A percentile compares a stretch with the other conserved stretches of the same genome.
These are phyloP conservation scores for Lecanicillium sp. DNA, from an alignment of 2,329 filamentous ascomycete genomes.

Conservation along the genomic window DNA sequence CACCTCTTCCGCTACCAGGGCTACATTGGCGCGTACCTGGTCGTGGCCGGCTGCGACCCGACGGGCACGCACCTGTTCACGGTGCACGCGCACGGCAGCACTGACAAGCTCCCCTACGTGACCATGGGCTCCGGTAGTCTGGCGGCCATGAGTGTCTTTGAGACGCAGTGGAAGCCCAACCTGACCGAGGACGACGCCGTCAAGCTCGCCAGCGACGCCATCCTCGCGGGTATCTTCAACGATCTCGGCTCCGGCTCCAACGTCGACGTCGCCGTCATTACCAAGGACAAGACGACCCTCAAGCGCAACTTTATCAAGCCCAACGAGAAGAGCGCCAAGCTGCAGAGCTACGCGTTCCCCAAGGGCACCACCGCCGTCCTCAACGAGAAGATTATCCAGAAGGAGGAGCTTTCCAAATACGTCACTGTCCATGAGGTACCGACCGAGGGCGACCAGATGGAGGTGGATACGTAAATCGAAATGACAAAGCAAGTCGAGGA, in stretches of 20 bases:
- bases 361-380: conserved; percentile 91
- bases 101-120: conserved; percentile 97
- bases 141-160: conserved; percentile 96
- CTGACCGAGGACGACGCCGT: conserved; percentile 76
- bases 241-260: conserved; percentile 95
- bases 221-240: conserved; percentile 97
- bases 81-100: conserved; percentile 95
- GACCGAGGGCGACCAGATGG: conserved; percentile 62
- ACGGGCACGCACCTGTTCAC: conserved; percentile 95
- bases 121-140: conserved; percentile 97
- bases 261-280: conserved; percentile 94
- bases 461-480: conserved; percentile 55
- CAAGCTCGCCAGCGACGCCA: conserved; percentile 75
- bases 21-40: conserved; percentile 94
- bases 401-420: conserved; percentile 89
- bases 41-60: conserved; percentile 92
- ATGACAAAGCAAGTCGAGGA: not conserved
- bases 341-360: conserved; percentile 85
- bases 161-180: conserved; percentile 84
- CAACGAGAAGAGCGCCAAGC: conserved; percentile 84
- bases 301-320: conserved; percentile 90
- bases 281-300: conserved; percentile 87
- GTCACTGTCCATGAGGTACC: conserved; percentile 83
- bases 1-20: conserved; percentile 98
- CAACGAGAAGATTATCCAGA: conserved; percentile 92